Evolutionary conservation across 805 yeast species (phyloP).

Genomic region (Komagataella mondaviorum): DNA sequence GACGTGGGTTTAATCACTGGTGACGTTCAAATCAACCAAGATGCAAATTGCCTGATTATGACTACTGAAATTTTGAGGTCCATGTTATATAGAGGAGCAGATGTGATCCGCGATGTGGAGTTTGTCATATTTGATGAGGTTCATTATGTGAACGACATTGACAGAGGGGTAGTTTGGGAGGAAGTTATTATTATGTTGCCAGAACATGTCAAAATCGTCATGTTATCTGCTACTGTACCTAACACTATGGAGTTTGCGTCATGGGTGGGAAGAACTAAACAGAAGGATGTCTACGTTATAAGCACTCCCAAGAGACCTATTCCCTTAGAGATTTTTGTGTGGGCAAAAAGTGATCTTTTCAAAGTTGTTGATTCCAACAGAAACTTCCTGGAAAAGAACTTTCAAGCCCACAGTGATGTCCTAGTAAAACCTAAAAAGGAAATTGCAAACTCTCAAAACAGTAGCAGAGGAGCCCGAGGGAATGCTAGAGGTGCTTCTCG

Average conservation of each 20-base stretch:
- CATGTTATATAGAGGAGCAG: slow-evolving; percentile 95
- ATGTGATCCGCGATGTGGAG: slow-evolving; percentile 90
- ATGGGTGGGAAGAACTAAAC: slow-evolving; percentile 97
- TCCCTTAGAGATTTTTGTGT: slow-evolving; percentile 75
- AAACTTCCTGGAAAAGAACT: slow-evolving; percentile 52
- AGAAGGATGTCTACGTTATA: slow-evolving; percentile 89
- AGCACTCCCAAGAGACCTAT: slow-evolving; percentile 96
- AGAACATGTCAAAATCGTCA: slow-evolving; percentile 84
- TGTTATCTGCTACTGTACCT: slow-evolving; percentile 96
- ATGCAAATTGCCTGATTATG: slow-evolving; percentile 93
- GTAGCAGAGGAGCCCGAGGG: slow-evolving; percentile 14
- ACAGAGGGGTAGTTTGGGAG: slow-evolving; percentile 99
- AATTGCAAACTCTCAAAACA: slow-evolving; percentile 22
- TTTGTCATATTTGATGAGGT: slow-evolving; percentile 97
- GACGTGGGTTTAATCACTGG: slow-evolving; percentile 95
- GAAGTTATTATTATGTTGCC: slow-evolving; percentile 97
- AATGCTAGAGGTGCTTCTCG: slow-evolving; percentile 12
- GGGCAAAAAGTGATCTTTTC: slow-evolving; percentile 65
- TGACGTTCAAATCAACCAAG: slow-evolving; percentile 95
- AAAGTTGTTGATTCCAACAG: slow-evolving; percentile 69
- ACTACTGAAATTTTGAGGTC: slow-evolving; percentile 93
- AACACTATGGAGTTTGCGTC: slow-evolving; percentile 95
- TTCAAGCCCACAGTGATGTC: slow-evolving; percentile 41
- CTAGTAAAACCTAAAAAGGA: slow-evolving; percentile 29
- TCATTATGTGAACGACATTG: slow-evolving; percentile 93